Conservation (phyloP, 352 stramenopile genomes). For the Hyphochytrium catenoides region DNA sequence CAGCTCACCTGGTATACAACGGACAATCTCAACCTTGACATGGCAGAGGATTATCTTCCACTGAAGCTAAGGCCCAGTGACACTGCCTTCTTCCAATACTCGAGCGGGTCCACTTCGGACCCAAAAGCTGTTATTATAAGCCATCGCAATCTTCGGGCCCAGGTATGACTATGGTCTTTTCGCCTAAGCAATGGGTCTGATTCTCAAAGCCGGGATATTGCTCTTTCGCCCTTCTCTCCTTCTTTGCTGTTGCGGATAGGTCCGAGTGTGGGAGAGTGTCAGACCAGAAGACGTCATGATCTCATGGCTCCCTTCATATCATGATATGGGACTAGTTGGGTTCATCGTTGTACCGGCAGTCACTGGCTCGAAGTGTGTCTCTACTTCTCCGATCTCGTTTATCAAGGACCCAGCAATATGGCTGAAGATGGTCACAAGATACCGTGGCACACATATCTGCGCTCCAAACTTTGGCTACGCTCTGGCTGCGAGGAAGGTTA, state of each 20-base stretch:
- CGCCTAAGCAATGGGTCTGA: no score
- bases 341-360: constrained; percentile 36
- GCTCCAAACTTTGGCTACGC: constrained; percentile 54
- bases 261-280: constrained; percentile 44
- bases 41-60: constrained; percentile 18
- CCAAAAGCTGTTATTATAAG: constrained; percentile 60
- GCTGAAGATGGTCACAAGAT: constrained; percentile 41
- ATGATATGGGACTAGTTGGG: constrained; percentile 57
- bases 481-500: constrained; percentile 38
- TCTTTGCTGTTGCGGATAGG: no score
- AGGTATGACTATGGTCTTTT: constrained; percentile 15
- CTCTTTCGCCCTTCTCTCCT: no score
- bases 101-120: constrained; percentile 38
- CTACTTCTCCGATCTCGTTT: constrained; percentile 56
- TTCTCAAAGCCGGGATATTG: no score
- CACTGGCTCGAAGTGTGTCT: constrained; percentile 23
- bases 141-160: constrained; percentile 34
- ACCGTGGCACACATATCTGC: constrained; percentile 44
- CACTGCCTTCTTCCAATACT: constrained; percentile 59
- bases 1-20: constrained; percentile 40
- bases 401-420: constrained; percentile 54
- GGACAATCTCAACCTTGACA: constrained; percentile 25
- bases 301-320: constrained; percentile 47
- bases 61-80: constrained; percentile 12
- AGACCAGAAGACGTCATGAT: constrained; percentile 28